A percentile compares a stretch with the other conserved stretches of the same genome.
These are phyloP conservation scores for Castanea mollissima DNA, from an alignment of 306 rosid species.

Conservation along the genomic window DNA sequence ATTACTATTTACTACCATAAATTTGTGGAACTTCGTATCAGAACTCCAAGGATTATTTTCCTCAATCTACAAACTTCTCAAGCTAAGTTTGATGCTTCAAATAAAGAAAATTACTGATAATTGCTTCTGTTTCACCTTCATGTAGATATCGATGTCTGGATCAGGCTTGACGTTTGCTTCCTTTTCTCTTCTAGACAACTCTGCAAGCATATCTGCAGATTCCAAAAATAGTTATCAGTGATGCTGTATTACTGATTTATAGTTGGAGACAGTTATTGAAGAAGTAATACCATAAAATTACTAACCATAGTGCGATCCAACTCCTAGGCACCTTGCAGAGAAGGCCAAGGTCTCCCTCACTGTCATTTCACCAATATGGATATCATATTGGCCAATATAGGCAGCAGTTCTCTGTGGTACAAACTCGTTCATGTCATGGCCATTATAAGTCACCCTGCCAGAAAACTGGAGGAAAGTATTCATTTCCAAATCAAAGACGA, in stretches of 20 bases:
- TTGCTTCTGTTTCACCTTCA: too few relatives aligned
- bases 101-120: too few relatives aligned
- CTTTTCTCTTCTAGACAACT: conserved; percentile 48
- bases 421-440: conserved; percentile 67
- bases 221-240: too few relatives aligned
- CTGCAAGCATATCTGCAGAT: conserved; percentile 25
- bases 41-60: too few relatives aligned
- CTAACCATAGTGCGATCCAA: conserved; percentile 62
- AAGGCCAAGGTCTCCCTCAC: conserved; percentile 79
- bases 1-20: too few relatives aligned
- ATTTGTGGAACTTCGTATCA: too few relatives aligned
- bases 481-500: not conserved
- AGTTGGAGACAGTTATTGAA: too few relatives aligned
- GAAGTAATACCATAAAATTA: not conserved
- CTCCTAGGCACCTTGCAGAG: conserved; percentile 87
- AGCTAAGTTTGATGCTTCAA: too few relatives aligned
- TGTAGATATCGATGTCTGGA: too few relatives aligned
- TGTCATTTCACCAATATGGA: conserved; percentile 67
- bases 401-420: conserved; percentile 77
- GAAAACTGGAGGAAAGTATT: not conserved
- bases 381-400: conserved; percentile 67
- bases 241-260: too few relatives aligned
- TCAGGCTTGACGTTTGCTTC: conserved; percentile 30
- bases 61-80: too few relatives aligned
- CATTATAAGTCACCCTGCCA: conserved; percentile 58